Base-by-base conservation (phyloP, 2,329 filamentous ascomycete genomes). In the Ophioceras dolichostomum region DNA sequence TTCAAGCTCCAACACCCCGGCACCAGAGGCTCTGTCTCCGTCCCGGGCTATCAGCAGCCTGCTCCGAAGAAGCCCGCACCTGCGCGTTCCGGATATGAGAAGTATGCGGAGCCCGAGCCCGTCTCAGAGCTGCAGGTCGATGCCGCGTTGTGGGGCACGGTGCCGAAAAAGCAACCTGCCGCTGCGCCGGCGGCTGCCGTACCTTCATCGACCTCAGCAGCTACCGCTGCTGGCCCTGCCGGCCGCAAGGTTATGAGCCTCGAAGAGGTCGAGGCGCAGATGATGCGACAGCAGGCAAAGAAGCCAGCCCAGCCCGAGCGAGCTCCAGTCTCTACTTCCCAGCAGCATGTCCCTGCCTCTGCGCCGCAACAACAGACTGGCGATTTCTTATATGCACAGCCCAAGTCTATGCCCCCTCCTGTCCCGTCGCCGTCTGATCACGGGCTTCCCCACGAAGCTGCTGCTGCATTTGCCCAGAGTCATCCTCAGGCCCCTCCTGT, bases 221-320 rank as follows among this genome's bases (percentile, higher is more conserved):
- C n/a, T n/a, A n/a, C n/a, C n/a, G n/a, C n/a, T n/a, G n/a, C n/a
- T n/a, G n/a, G n/a, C n/a, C 46, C 46, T 16, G 41, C 46, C 41
- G 46, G 59, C 30, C 77, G 78, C 51, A 95, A 88, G 64, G 80
- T 95, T 62, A 79, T 98, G 82, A 96, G 86, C 50, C 59, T 98
- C 51, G 91, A 96, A 56, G 91, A 98, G 62, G 88, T 98, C 16
- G 91, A 98, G 62, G 89, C 89, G 38, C 79, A 86, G 45, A 88
- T 98, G 80, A 88, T 98, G 80, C 76, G 83, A 42, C 69, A 73
- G 24, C 80, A 88, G 47, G 62, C 74, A 22, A 71, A 73, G 49
- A 69, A 68, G 43, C 60, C 65, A 10, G 49, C 60, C 8, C 51
- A 61, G 39, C 53, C 58, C 7, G 45, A 56, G 27, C 53, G 55